Percentiles rank a stretch among this genome's conserved stretches.
phyloP scores from a whole-genome alignment of 1,284 basidiomycete species.

The Phellopilus nigrolimitatus region DNA sequence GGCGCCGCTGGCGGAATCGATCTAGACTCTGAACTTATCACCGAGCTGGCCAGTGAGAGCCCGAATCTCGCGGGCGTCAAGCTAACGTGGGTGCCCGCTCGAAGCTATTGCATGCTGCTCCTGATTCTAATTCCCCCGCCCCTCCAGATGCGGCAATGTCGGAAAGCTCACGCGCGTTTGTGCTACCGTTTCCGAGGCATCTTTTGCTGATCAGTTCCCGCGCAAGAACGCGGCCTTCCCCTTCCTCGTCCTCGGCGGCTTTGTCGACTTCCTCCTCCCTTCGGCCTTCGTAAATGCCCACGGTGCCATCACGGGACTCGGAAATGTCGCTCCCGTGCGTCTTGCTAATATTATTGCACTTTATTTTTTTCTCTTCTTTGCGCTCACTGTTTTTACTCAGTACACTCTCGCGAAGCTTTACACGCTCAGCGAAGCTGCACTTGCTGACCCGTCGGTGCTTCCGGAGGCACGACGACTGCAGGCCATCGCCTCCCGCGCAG shows the following conservation, averaged over 20 bases:
- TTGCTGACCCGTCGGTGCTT: slow-evolving; percentile 51
- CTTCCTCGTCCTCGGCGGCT: slow-evolving; percentile 61
- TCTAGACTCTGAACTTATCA: slow-evolving; percentile 81
- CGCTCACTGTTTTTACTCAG: slow-evolving; percentile 30
- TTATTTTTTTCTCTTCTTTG: slow-evolving; percentile 15
- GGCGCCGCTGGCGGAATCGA: slow-evolving; percentile 82
- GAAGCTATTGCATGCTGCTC: not conserved
- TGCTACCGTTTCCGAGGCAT: slow-evolving; percentile 54
- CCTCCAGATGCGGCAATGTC: slow-evolving; percentile 75
- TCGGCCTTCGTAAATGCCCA: slow-evolving; percentile 43
- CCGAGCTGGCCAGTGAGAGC: slow-evolving; percentile 68
- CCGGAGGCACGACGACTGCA: slow-evolving; percentile 72
- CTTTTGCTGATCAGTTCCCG: slow-evolving; percentile 55
- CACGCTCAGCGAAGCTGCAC: slow-evolving; percentile 52
- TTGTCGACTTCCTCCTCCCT: slow-evolving; percentile 50
- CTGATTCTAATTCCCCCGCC: slow-evolving; percentile 4
- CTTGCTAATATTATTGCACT: not conserved
- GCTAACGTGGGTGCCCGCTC: slow-evolving; percentile 60
- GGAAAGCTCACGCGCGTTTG: slow-evolving; percentile 86
- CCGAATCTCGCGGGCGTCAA: slow-evolving; percentile 81
- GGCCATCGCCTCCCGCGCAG: slow-evolving; percentile 73
- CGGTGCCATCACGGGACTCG: slow-evolving; percentile 56
- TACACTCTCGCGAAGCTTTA: slow-evolving; percentile 59
- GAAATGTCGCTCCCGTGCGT: slow-evolving; percentile 44
- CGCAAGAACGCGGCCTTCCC: slow-evolving; percentile 59